phyloP scores from a whole-genome alignment of 805 yeast species.

The Priceomyces melissophilus region DNA sequence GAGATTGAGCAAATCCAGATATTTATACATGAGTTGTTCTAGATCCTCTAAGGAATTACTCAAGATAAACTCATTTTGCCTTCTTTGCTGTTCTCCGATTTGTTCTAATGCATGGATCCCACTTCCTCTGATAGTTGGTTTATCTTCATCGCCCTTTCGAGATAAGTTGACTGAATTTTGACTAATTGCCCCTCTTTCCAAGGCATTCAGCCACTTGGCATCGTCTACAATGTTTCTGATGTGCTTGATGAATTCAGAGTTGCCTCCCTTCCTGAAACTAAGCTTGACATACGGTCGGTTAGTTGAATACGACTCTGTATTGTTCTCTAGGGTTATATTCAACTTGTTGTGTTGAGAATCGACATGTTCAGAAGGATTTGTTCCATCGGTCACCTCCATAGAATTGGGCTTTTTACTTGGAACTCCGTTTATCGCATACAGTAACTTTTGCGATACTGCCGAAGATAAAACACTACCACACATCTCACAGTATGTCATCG shows the following conservation, averaged over 20 bases:
- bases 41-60: slow-evolving; percentile 72
- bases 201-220: slow-evolving; percentile 46
- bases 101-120: slow-evolving; percentile 75
- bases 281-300: slow-evolving; percentile 50
- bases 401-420: neutral
- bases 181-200: slow-evolving; percentile 31
- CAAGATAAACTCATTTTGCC: slow-evolving; percentile 58
- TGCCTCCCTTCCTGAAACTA: slow-evolving; percentile 76
- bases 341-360: slow-evolving; percentile 9
- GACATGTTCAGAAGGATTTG: slow-evolving; percentile 17
- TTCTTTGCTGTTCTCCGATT: slow-evolving; percentile 50
- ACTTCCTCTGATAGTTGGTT: slow-evolving; percentile 19
- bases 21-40: slow-evolving; percentile 72
- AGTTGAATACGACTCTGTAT: slow-evolving; percentile 31
- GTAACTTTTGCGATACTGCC: slow-evolving; percentile 8
- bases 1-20: slow-evolving; percentile 63
- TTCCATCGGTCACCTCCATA: neutral
- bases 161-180: slow-evolving; percentile 29
- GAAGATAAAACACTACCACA: slow-evolving; percentile 59
- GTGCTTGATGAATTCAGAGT: slow-evolving; percentile 47
- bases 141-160: slow-evolving; percentile 3
- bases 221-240: slow-evolving; percentile 41
- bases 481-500: slow-evolving; percentile 75
- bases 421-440: neutral
- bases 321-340: slow-evolving; percentile 24